These are phyloP conservation scores for Nicotiana obtusifolia DNA, from an alignment of 257 asterid genomes.

Conservation along the genomic window DNA sequence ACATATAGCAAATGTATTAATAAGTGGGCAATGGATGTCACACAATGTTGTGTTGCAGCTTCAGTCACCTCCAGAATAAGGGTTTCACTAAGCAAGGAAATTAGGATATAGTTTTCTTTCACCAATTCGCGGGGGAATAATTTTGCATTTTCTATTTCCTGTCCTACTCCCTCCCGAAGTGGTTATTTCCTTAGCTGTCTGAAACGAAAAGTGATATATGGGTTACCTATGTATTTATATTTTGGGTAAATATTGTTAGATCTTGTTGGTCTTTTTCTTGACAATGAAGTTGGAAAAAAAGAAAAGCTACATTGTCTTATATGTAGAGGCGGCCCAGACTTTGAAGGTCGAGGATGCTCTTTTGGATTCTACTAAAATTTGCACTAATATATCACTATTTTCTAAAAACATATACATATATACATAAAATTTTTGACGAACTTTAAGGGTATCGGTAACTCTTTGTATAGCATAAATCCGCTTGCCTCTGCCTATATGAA, in stretches of 20 bases:
- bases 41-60: not conserved
- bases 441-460: too few species aligned
- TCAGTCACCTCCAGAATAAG: constrained; percentile 3
- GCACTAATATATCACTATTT: too few species aligned
- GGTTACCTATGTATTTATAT: not conserved
- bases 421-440: too few species aligned
- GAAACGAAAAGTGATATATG: not conserved
- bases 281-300: not conserved
- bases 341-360: too few species aligned
- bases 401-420: too few species aligned
- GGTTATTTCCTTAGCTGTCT: not conserved
- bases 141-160: not conserved
- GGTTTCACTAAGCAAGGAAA: not conserved
- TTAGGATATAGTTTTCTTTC: not conserved
- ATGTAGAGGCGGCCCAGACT: too few species aligned
- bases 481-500: not conserved
- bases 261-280: not conserved
- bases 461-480: too few species aligned
- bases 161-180: not conserved
- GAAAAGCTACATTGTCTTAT: not conserved
- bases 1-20: not conserved
- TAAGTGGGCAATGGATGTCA: not conserved
- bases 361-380: too few species aligned
- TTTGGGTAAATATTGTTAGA: not conserved
- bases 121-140: not conserved